Evolutionary conservation across 169 alveolate genomes (phyloP).

Genomic region (Amoebophrya sp.): DNA sequence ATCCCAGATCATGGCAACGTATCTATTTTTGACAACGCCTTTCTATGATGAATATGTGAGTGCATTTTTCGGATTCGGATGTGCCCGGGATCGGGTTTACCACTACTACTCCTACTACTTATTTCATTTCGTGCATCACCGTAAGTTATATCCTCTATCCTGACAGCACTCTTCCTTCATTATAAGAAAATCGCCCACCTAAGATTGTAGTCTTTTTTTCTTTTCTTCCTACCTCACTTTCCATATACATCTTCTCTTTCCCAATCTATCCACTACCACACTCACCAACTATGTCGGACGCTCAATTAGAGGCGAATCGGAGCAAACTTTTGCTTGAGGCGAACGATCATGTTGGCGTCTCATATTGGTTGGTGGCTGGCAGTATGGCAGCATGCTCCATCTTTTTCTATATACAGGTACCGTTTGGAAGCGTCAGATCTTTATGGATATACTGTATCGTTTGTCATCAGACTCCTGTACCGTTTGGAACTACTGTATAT

Average conservation of each 20-base stretch:
- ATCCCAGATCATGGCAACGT: too few species aligned
- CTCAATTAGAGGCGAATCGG: neutral
- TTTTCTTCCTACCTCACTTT: neutral
- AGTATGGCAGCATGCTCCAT: neutral
- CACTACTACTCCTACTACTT: neutral
- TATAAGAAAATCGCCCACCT: neutral
- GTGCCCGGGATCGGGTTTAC: too few species aligned
- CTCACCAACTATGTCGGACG: too few species aligned
- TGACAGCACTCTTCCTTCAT: neutral
- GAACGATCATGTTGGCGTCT: neutral
- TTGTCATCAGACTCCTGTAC: too few species aligned
- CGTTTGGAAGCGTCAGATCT: too few species aligned
- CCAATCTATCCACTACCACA: too few species aligned
- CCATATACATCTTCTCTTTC: neutral
- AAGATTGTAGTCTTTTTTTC: neutral
- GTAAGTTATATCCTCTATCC: neutral
- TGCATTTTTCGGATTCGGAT: too few species aligned
- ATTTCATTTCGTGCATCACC: neutral
- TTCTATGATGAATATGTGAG: too few species aligned
- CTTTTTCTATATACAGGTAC: neutral
- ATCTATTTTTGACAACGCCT: too few species aligned
- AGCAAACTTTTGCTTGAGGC: neutral
- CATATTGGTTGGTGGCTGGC: neutral
- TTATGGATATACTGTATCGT: too few species aligned
- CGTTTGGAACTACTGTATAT: too few species aligned